Base-by-base conservation (phyloP, 345 rosid species). In the Mallotus nudiflorus region DNA sequence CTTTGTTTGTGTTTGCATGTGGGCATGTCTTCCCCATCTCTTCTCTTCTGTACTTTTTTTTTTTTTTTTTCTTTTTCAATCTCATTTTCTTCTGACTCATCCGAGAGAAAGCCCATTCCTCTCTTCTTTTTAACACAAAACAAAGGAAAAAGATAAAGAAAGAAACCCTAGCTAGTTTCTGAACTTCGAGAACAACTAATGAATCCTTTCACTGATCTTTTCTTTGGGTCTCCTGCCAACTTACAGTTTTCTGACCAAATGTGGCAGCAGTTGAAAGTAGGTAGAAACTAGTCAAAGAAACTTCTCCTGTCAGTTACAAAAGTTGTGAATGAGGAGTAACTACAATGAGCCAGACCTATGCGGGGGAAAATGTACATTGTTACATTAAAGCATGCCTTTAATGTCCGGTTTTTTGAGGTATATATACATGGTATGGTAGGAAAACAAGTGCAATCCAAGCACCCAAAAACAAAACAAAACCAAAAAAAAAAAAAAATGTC, bases 141-240 rank as follows among this genome's bases (percentile, higher is more conserved):
- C 70, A 31, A 22, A 62, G 16, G 8, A 14, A 67, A 40, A 33
- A 22, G 6, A 40, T n/a, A 39, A 12, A 31, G 13, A 28, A 33
- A 45, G 19, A 16, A 60, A 72, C 73, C 82, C 82, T 75, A 75
- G 61, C 18, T 54, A 54, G 31, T 22, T 57, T 71, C 60, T 75
- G 22, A 69, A 69, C 71, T 57, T 68, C 9, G 20, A 78, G 60
- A 50, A 22, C 44, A 20, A 0, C 15, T 53, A 53, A 13, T 15
- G 48, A 13, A 44, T 56, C 27, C 45, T 28, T 29, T 5, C 0
- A 8, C 39, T 8, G 27, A 4, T 4, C 24, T 44, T 49, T 31
- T 19, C 13, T 27, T 19, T 15, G 14, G 22, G n/a, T 65, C 24
- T 14, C 45, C 37, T 48, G 27, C 69, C 60, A 66, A 37, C n/a